A percentile compares a stretch with the other conserved stretches of the same genome.
phyloP scores from a whole-genome alignment of 202 grass and related monocot genomes.

The Cymbopogon flexuosus region DNA sequence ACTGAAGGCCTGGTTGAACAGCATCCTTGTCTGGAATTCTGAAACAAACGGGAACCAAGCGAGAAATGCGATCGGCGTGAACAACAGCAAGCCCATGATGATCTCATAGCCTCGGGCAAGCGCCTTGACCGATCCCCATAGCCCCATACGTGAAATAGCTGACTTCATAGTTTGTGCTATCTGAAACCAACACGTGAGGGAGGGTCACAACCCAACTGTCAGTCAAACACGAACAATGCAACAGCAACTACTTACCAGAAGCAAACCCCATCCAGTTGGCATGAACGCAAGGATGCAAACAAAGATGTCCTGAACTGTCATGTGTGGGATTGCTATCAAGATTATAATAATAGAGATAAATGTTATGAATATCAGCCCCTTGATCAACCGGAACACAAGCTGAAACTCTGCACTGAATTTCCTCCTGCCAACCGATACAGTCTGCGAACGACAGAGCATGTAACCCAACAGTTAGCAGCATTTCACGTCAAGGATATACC shows the following conservation, averaged over 20 bases:
- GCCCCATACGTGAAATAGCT: constrained; percentile 3
- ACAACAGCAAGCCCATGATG: constrained; percentile 83
- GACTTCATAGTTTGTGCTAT: constrained; percentile 64
- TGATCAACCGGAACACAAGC: constrained; percentile 86
- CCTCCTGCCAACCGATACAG: constrained; percentile 60
- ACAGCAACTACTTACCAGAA: constrained; percentile 45
- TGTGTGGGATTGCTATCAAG: constrained; percentile 63
- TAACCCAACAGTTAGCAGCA: background rate
- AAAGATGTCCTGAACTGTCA: constrained; percentile 85
- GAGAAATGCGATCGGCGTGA: constrained; percentile 79
- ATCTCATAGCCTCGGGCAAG: constrained; percentile 80
- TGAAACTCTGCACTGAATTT: constrained; percentile 89
- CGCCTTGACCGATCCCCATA: constrained; percentile 74
- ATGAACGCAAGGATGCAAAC: constrained; percentile 91
- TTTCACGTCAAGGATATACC: background rate
- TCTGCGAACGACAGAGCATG: constrained; percentile 33
- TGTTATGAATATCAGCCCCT: constrained; percentile 77
- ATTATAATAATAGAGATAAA: constrained; percentile 77
- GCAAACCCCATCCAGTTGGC: constrained; percentile 90
- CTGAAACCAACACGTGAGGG: constrained; percentile 31
- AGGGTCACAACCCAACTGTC: background rate
- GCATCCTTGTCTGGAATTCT: constrained; percentile 94
- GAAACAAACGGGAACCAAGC: constrained; percentile 97
- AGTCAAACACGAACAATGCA: background rate
- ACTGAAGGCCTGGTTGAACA: constrained; percentile 99